A percentile compares a stretch with the other conserved stretches of the same genome.
phyloP scores from a whole-genome alignment of 2,329 filamentous ascomycete species.

The Sporothrix protearum region DNA sequence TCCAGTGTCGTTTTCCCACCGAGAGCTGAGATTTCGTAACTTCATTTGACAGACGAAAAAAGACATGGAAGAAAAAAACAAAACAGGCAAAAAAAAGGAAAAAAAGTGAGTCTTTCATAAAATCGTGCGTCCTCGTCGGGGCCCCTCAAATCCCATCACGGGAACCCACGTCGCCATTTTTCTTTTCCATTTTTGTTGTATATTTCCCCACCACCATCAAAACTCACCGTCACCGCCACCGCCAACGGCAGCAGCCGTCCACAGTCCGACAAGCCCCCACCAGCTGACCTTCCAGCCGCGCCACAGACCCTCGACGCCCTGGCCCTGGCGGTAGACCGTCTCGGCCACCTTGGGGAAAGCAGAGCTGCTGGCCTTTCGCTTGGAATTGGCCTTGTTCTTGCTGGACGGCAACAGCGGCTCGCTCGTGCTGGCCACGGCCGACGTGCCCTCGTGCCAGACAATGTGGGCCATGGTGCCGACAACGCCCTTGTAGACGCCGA shows the following conservation, averaged over 20 bases:
- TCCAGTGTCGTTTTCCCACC: neutral
- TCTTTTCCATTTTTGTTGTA: too few species aligned
- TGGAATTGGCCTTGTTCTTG: constrained; percentile 33
- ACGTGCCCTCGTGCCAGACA: constrained; percentile 72
- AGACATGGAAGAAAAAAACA: neutral
- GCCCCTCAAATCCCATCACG: neutral
- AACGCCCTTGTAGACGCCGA: constrained; percentile 79
- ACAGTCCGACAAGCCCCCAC: constrained; percentile 72
- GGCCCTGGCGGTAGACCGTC: constrained; percentile 55
- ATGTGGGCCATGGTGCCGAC: constrained; percentile 90
- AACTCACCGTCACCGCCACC: constrained; percentile 60
- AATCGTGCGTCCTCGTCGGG: neutral
- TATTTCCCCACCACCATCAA: constrained; percentile 35
- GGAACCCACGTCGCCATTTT: neutral
- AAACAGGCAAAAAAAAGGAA: neutral
- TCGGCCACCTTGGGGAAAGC: constrained; percentile 36
- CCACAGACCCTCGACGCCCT: constrained; percentile 66
- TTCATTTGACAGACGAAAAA: constrained; percentile 6
- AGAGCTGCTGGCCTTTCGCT: constrained; percentile 36
- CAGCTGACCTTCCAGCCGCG: constrained; percentile 74
- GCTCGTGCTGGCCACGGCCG: constrained; percentile 37
- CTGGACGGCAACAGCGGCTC: constrained; percentile 35
- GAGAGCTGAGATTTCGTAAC: constrained; percentile 25
- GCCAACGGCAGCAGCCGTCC: constrained; percentile 64
- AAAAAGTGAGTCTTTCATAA: neutral